Evolutionary conservation across 129 eudicot species (phyloP), one percentile per base, ranked within the genome.

Genomic region (Deinandra increscens): DNA sequence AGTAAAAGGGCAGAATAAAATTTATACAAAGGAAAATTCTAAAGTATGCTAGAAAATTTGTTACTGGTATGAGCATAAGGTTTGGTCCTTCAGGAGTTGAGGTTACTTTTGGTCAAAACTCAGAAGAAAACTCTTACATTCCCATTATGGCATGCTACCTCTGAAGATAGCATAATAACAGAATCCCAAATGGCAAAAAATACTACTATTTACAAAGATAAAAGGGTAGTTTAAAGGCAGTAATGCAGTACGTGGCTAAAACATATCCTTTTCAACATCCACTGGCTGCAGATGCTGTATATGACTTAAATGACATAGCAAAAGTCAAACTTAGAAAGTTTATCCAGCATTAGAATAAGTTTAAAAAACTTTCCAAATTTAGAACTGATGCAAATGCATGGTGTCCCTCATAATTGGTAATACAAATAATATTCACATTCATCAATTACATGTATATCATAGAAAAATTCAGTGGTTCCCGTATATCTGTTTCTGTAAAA

Each of bases 301-400:
- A 26, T 26, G 31, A 26, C 31, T 26, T 26, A 1, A 26, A 26
- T 26, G 31, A 12, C 18, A 26, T 14, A 22, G 38, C 38, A 56
- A 56, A 26, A 26, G 18, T 26, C 39, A 11, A 56, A 56, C 39
- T 26, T 56, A 37, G 17, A 56, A 56, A 56, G 63, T 56, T 54
- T 29, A 56, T 23, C 63, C 26, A 29, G 17, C 63, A 23, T 26
- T 56, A 23, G n/a, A 20, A 60, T 29, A 5, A 31, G 15, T 60
- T 60, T 7, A 33, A 34, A 60, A 33, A 60, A 14, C 73, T 69
- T 68, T 71, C 76, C 76, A 41, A 58, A 42, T 71, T 42, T 43
- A 59, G 36, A 64, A 60, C 69, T 23, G 69, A 72, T 72, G 60
- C 60, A 60, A 45, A 60, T 60, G 15, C 56, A 68, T 34, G 17